Evolutionary conservation across 306 rosid species (phyloP), one percentile per base, ranked within the genome.

Genomic region (Arachis hypogaea): DNA sequence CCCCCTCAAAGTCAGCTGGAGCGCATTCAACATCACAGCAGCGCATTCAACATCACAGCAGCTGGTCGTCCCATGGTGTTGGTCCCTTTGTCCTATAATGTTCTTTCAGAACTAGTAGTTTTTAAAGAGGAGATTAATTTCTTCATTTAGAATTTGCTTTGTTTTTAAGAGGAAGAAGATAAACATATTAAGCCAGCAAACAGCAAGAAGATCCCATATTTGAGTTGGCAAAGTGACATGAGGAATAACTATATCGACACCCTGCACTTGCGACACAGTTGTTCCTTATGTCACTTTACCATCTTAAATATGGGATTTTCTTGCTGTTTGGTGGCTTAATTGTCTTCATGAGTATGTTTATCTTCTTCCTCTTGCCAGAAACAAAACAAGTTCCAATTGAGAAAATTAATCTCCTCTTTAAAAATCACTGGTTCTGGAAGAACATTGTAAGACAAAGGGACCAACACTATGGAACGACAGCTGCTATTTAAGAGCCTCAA

Each of bases 61-160:
- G 18, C 68, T 42, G 82, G 82, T 41, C 62, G 84, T 88, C 64
- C 68, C 11, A 80, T 7, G 0, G 43, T 46, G 76, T 58, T 4
- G 69, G 6, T 81, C 58, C 0, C 61, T 82, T 5, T 78, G 75
- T 76, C 66, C 60, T 5, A 92, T 84, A n/a, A 81, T 6, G 11
- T 77, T 81, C 81, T 85, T 90, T 97, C 98, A 95, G 57, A 87
- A 88, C 98, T 96, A 88, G 60, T 92, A 98, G 12, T 70, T 87
- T 78, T 95, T 85, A 80, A 86, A 92, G 3, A 92, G 96, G 30
- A 92, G 92, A 77, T 92, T 87, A 65, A 95, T 72, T 82, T 92
- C 99, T 66, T 95, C 99, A 2, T 92, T 92, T 1, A 98, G 98
- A 22, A 95, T 93, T 65, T 95, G 83, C 78, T 95, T 95, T 29